Percentiles rank a stretch among this genome's conserved stretches.
phyloP scores from a whole-genome alignment of 257 asterid genomes.

The Solanum habrochaites region DNA sequence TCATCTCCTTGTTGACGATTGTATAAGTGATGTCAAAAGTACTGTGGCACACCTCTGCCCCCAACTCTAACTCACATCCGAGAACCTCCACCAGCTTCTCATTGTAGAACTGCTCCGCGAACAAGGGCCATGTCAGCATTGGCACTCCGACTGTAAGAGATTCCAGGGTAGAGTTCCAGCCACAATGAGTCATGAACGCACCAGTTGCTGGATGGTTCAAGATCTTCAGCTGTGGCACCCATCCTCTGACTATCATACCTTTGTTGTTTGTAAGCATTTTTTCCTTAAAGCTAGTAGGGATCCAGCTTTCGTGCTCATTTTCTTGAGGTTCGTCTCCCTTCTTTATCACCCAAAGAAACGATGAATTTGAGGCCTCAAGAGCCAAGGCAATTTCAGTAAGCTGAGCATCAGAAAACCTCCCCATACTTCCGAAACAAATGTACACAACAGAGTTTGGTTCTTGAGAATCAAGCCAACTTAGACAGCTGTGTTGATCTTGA shows the following conservation, averaged over 20 bases:
- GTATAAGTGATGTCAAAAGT: neutral
- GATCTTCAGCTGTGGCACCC: conserved; percentile 18
- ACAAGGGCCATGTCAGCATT: conserved; percentile 24
- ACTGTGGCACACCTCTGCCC: neutral
- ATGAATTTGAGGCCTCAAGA: conserved; percentile 3
- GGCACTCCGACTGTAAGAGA: conserved; percentile 15
- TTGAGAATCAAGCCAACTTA: conserved; percentile 11
- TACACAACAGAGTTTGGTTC: neutral
- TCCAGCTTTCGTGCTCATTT: neutral
- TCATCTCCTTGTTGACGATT: neutral
- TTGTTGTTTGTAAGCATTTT: neutral
- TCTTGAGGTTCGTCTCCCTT: neutral
- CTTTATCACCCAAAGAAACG: conserved; percentile 11
- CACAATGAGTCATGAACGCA: conserved; percentile 23
- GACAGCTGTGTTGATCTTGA: neutral
- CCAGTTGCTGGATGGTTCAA: conserved; percentile 10
- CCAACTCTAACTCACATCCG: conserved; percentile 8
- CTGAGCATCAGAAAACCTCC: conserved; percentile 5
- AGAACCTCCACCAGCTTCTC: conserved; percentile 9
- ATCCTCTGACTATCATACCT: conserved; percentile 12
- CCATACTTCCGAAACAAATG: conserved; percentile 11
- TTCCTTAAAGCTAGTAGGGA: conserved; percentile 12
- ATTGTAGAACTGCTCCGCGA: conserved; percentile 16
- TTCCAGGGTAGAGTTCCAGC: conserved; percentile 22
- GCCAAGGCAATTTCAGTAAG: conserved; percentile 8